These are phyloP conservation scores for Colletotrichum karsti DNA, from an alignment of 2,329 filamentous ascomycete genomes.

Conservation along the genomic window DNA sequence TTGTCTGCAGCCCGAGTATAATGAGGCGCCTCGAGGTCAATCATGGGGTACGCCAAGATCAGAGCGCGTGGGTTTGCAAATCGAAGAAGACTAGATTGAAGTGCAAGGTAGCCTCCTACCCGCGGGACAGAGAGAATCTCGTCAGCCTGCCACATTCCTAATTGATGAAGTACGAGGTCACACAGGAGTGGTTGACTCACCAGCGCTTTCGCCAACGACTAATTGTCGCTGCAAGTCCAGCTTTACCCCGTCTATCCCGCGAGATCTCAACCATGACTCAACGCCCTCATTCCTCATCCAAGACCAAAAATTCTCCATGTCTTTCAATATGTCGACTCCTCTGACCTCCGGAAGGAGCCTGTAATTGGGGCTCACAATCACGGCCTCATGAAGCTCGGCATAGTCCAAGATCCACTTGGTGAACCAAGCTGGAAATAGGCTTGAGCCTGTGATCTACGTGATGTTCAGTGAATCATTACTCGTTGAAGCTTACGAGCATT, in stretches of 20 bases:
- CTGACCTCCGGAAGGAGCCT: not conserved
- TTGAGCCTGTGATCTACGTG: not conserved
- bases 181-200: no score
- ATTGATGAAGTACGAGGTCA: no score
- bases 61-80: not conserved
- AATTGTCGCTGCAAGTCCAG: not conserved
- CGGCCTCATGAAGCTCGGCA: not conserved
- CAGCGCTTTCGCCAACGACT: not conserved
- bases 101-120: not conserved
- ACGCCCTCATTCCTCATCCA: not conserved
- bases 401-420: constrained; percentile 5
- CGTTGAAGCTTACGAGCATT: no score
- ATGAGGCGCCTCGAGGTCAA: not conserved
- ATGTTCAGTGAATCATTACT: no score
- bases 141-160: no score
- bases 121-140: not conserved
- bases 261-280: not conserved
- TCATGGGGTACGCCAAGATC: not conserved
- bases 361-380: not conserved
- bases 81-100: not conserved
- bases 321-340: not conserved
- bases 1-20: not conserved
- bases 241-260: not conserved
- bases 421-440: constrained; percentile 1
- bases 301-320: not conserved